Evolutionary conservation across 2,329 filamentous ascomycete genomes (phyloP).

Genomic region (Aspergillus sp.): DNA sequence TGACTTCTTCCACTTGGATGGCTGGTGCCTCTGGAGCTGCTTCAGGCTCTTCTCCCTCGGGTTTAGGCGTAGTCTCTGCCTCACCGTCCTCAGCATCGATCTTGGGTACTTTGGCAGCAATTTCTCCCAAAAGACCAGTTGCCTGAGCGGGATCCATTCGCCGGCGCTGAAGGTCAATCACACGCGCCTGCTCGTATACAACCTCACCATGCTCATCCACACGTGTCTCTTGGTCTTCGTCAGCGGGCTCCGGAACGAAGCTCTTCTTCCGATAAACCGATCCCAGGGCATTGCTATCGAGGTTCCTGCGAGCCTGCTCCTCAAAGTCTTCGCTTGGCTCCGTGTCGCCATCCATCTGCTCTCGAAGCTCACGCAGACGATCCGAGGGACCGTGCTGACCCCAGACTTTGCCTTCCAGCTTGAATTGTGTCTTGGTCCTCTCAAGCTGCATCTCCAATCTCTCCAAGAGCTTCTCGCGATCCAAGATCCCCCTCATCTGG

Average conservation of each 20-base stretch:
- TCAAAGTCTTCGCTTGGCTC: constrained; percentile 52
- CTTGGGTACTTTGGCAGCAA: constrained; percentile 73
- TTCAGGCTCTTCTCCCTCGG: background rate
- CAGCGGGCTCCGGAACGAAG: constrained; percentile 37
- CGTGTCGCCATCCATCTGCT: constrained; percentile 81
- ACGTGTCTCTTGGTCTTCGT: constrained; percentile 38
- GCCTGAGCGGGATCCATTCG: constrained; percentile 62
- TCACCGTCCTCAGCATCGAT: constrained; percentile 54
- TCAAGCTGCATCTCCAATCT: constrained; percentile 93
- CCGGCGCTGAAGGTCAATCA: constrained; percentile 73
- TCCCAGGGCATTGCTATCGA: constrained; percentile 72
- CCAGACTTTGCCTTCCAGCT: constrained; percentile 91
- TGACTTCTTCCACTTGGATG: constrained; percentile 34
- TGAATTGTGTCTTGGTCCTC: constrained; percentile 95
- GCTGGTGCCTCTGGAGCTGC: constrained; percentile 67
- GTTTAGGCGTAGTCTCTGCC: background rate
- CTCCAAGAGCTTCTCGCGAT: constrained; percentile 89
- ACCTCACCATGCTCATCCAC: constrained; percentile 58
- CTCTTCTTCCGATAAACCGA: constrained; percentile 62
- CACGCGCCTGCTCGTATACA: constrained; percentile 73
- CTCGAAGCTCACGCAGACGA: constrained; percentile 82
- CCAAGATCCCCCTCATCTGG: constrained; percentile 87
- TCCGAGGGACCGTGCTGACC: constrained; percentile 86
- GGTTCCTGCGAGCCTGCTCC: constrained; percentile 58
- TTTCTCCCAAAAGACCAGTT: constrained; percentile 67